Evolutionary conservation across 1,139 yeast genomes (phyloP).

Genomic region (Suhomyces taliae): DNA sequence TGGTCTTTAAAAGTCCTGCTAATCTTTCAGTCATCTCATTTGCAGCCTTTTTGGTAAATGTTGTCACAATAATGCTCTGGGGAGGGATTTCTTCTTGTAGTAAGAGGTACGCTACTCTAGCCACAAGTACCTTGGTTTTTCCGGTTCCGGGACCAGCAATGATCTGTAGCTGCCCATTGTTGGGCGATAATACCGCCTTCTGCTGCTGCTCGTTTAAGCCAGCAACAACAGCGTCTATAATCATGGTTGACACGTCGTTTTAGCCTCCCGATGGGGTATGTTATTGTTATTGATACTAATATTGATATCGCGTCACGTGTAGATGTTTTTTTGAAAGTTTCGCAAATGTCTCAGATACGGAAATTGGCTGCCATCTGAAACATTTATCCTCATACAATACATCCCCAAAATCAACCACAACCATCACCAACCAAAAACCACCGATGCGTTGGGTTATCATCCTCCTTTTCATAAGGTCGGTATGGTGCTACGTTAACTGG

Average conservation of each 20-base stretch:
- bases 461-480: slow-evolving; percentile 3
- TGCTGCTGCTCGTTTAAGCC: slow-evolving; percentile 57
- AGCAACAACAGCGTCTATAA: background rate
- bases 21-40: slow-evolving; percentile 73
- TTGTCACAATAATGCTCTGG: slow-evolving; percentile 69
- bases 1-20: slow-evolving; percentile 34
- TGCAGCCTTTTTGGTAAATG: slow-evolving; percentile 91
- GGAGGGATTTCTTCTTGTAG: slow-evolving; percentile 54
- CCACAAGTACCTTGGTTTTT: slow-evolving; percentile 77
- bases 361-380: no score
- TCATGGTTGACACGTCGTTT: background rate
- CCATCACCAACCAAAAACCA: background rate
- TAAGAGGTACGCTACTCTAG: slow-evolving; percentile 73
- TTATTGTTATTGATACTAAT: background rate
- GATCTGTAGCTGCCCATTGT: slow-evolving; percentile 61
- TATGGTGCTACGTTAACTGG: slow-evolving; percentile 3
- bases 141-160: slow-evolving; percentile 94
- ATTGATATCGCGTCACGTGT: background rate
- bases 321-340: no score
- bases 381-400: background rate
- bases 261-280: background rate
- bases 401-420: background rate
- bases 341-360: no score
- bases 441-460: background rate
- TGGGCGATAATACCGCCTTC: slow-evolving; percentile 59